Conservation (phyloP, 192 early-diverging fungal species). For the Helicostylum pulchrum region DNA sequence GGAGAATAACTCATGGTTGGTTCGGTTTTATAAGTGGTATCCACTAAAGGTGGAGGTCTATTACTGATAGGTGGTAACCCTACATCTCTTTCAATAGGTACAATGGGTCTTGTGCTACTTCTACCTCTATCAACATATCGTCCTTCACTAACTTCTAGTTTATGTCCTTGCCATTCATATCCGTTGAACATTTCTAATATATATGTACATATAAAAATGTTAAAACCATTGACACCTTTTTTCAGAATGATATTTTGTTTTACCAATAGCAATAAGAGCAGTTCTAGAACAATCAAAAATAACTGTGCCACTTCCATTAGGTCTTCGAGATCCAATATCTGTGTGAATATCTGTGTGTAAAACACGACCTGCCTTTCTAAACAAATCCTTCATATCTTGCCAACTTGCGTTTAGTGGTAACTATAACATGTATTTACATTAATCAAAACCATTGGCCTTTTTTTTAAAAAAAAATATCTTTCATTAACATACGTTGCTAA, state of each 20-base stretch:
- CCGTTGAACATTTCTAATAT: constrained; percentile 74
- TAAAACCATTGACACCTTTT: not conserved
- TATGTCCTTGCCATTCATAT: constrained; percentile 72
- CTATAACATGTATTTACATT: constrained; percentile 35
- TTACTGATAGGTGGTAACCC: not conserved
- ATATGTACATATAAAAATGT: no score
- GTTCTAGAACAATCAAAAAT: constrained; percentile 65
- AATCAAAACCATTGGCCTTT: not conserved
- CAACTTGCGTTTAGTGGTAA: constrained; percentile 74
- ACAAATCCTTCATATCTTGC: constrained; percentile 87
- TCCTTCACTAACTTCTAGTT: constrained; percentile 82
- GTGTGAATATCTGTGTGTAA: constrained; percentile 67
- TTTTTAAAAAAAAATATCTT: not conserved
- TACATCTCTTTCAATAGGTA: no score
- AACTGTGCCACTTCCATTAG: constrained; percentile 73
- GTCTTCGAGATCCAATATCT: constrained; percentile 52
- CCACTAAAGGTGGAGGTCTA: not conserved
- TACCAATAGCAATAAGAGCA: constrained; percentile 74
- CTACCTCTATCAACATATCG: constrained; percentile 11
- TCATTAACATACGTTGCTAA: constrained; percentile 58
- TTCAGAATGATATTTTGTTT: constrained; percentile 20
- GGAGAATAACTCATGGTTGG: not conserved
- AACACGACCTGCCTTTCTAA: constrained; percentile 68
- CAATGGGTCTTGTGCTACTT: not conserved
- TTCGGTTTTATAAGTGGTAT: no score